phyloP scores from a whole-genome alignment of 306 rosid species.

The Leucaena leucocephala region DNA sequence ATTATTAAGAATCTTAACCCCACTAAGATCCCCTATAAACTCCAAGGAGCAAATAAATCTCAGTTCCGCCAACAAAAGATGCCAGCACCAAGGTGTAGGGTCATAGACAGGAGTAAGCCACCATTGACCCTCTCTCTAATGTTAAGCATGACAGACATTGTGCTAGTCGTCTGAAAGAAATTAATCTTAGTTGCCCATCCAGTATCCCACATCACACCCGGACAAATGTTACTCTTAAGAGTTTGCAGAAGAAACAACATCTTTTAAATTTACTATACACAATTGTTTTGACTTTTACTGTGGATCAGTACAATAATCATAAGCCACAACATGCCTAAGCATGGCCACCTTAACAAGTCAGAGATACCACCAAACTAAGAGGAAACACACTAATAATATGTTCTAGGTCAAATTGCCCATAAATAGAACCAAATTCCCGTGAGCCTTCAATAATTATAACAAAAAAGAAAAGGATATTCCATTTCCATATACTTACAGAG shows the following conservation, averaged over 20 bases:
- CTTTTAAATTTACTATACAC: not conserved
- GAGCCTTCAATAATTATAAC: constrained; percentile 14
- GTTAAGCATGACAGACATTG: not conserved
- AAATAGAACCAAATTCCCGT: constrained; percentile 24
- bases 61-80: not conserved
- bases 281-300: not conserved
- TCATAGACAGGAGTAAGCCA: not conserved
- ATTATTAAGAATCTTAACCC: not conserved
- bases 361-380: too few species aligned
- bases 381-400: not conserved
- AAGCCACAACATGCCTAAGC: not conserved
- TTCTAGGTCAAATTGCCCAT: not conserved
- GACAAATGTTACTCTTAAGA: too few species aligned
- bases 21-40: not conserved
- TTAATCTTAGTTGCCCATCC: not conserved
- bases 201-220: too few species aligned
- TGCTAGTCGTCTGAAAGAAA: not conserved
- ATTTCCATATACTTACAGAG: constrained; percentile 62
- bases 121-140: not conserved
- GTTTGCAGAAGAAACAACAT: too few species aligned
- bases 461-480: not conserved
- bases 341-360: not conserved
- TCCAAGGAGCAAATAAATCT: not conserved
- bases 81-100: not conserved
- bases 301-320: not conserved